Base-by-base conservation (phyloP, 805 yeast genomes). In the Metschnikowia drakensbergensis region DNA sequence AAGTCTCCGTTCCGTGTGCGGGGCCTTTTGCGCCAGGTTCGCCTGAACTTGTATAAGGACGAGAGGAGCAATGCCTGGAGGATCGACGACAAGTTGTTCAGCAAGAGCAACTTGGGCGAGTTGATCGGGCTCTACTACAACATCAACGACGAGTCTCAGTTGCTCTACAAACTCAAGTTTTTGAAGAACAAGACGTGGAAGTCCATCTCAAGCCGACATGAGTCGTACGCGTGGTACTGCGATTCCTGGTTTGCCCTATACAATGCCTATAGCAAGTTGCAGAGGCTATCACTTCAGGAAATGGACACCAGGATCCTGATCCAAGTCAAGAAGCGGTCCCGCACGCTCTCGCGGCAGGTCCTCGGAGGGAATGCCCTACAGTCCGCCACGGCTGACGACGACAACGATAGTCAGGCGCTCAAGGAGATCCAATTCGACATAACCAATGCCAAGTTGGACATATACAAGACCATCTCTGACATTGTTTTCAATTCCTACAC, bases 191-290 rank as follows among this genome's bases (percentile, higher is more conserved):
- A 68, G 2, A 51, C 66, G 5, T 46, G 58, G 42, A 69, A 69
- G 43, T 49, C 59, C 10, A 54, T 77, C 44, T 81, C 79, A 4
- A 63, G 67, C 3, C 72, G 74, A 57, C 88, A 86, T 61, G 88
- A 83, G 63, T 71, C 82, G 2, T 67, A 78, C 34, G 81, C 88
- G 0, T 85, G 92, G 91, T 82, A 82, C 66, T 74, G 74, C 47
- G 86, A 82, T 58, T 80, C 86, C 17, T 54, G 84, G 49, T 62
- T 83, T 11, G 81, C 81, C 0, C 61, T 84, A 44, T 78, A 80
- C 60, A 75, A 75, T 48, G 77, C 81, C 23, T 73, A 75, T 59
- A 65, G 62, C 13, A 69, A 71, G 46, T 65, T 80, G 45, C 66
- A 67, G 37, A 59, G 58, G n/a, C 65, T 80, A 25, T 63, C 66